Evolutionary conservation across 768 basidiomycete genomes (phyloP), one percentile per base, ranked within the genome.

Genomic region (Suillus weaverae): DNA sequence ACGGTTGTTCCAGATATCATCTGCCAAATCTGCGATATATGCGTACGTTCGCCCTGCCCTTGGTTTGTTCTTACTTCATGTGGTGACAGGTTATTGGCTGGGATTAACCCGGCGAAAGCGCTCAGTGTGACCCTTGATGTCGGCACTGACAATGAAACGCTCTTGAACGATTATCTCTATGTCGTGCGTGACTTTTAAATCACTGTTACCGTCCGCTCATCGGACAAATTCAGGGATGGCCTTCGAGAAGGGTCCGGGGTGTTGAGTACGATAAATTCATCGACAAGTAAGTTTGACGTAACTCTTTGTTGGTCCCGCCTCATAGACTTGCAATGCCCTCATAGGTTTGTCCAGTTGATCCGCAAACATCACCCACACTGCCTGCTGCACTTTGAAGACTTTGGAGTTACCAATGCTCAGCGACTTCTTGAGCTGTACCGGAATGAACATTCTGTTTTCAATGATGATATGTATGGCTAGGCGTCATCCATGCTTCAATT

Each of bases 371-470:
- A 67, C 10, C 62, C 65, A 30, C 78, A 82, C 32, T 80, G 83
- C 71, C 80, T 94, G 4, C 77, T 92, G 4, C 93, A 96, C 72
- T 94, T 95, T 62, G 93, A 95, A 72, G 92, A 95, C 70, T 94
- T 94, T 66, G 92, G 92, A 4, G 86, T 91, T 3, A 82, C 83
- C 35, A 94, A 94, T 67, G 92, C 93, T 0, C 85, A 90, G 64
- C 77, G 85, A 20, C 74, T 94, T 1, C 80, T 95, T 43, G 81
- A 86, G 48, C 77, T 79, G 44, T 93, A 91, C 74, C 80, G 82
- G 10, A 81, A 84, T 50, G 75, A 82, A n/a, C 89, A 91, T 67
- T 79, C 88, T 1, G 84, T 86, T 5, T 90, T 95, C 81, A 95
- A 95, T 72, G 94, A 95, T 67, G 93, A 95, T 72, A 90, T 94